Conservation (phyloP, 2,329 filamentous ascomycete species). For the Rugonectria rugulosa region DNA sequence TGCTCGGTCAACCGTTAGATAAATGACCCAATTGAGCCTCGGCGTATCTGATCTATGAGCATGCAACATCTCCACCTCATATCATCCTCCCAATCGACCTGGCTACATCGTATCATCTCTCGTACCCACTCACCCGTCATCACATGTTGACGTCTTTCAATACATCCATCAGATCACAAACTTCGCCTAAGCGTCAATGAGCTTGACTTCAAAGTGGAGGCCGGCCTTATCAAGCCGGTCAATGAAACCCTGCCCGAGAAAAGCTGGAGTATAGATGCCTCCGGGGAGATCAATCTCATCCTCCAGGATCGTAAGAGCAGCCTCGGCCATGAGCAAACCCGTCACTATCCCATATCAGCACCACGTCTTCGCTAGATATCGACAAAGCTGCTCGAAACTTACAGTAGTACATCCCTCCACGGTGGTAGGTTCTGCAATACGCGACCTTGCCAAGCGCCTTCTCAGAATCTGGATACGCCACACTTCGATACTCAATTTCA, state of each 20-base stretch:
- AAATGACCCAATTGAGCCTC: no score
- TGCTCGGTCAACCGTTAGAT: no score
- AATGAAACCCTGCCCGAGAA: constrained; percentile 71
- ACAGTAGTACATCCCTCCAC: constrained; percentile 72
- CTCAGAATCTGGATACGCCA: constrained; percentile 68
- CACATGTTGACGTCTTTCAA: constrained; percentile 13
- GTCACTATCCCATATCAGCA: constrained; percentile 59
- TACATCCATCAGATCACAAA: not conserved
- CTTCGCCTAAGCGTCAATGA: constrained; percentile 37
- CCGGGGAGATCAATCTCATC: constrained; percentile 68
- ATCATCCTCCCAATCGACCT: no score
- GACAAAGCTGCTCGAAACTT: constrained; percentile 44
- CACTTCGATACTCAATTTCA: constrained; percentile 67
- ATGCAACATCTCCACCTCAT: no score
- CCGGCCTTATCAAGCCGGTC: constrained; percentile 68
- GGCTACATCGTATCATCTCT: no score
- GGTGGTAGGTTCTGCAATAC: constrained; percentile 61
- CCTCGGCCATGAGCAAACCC: constrained; percentile 68
- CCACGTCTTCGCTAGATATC: not conserved
- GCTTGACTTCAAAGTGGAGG: constrained; percentile 67
- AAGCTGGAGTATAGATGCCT: constrained; percentile 76
- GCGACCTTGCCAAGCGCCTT: constrained; percentile 55
- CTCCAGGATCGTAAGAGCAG: constrained; percentile 69
- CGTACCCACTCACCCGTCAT: not conserved
- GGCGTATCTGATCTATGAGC: no score